phyloP scores from a whole-genome alignment of 495 filamentous ascomycete genomes.

The Xylaria bambusicola region DNA sequence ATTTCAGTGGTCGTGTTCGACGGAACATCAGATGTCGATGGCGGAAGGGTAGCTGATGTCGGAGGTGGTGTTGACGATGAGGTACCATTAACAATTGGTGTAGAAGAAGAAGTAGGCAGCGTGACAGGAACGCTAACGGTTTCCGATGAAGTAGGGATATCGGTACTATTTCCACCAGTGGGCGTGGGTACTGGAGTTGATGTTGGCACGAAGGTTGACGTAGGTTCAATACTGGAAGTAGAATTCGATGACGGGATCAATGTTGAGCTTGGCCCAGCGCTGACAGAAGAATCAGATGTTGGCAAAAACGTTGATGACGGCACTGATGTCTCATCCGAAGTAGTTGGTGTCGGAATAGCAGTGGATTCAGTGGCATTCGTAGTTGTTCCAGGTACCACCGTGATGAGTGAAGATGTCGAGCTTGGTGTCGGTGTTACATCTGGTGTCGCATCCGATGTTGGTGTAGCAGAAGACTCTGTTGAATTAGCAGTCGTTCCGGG shows the following conservation, averaged over 20 bases:
- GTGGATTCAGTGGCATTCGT: constrained; percentile 24
- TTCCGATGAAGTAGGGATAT: constrained; percentile 20
- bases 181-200: neutral
- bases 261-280: neutral
- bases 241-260: neutral
- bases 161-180: constrained; percentile 15
- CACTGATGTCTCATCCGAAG: constrained; percentile 10
- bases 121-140: constrained; percentile 17
- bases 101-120: constrained; percentile 14
- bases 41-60: neutral
- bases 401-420: constrained; percentile 16
- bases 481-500: constrained; percentile 1
- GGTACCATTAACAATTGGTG: constrained; percentile 10
- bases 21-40: constrained; percentile 10
- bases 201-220: constrained; percentile 2
- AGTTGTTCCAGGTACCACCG: constrained; percentile 20
- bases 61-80: constrained; percentile 11
- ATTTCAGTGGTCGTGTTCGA: constrained; percentile 20
- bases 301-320: neutral
- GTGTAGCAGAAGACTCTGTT: constrained; percentile 4
- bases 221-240: neutral
- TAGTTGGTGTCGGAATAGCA: constrained; percentile 1
- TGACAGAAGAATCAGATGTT: constrained; percentile 15
- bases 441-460: neutral
- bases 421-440: neutral